Evolutionary conservation across 2,329 filamentous ascomycete species (phyloP).

Genomic region (Sporothrix euskadiensis): DNA sequence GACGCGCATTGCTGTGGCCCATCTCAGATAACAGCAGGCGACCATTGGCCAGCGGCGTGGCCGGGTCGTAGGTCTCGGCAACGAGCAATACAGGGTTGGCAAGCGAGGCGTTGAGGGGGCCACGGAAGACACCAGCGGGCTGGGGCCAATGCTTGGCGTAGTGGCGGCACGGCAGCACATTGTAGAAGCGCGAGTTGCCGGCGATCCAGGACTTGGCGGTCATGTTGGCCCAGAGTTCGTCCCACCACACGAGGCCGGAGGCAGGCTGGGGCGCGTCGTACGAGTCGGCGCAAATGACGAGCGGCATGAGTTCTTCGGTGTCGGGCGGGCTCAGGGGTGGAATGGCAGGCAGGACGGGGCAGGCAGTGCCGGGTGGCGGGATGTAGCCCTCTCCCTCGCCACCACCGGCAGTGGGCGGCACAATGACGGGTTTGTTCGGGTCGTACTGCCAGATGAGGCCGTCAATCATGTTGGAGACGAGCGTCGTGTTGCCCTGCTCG

Average conservation of each 20-base stretch:
- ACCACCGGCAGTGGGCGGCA: constrained; percentile 4
- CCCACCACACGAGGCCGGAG: constrained; percentile 49
- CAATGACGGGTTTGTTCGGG: constrained; percentile 35
- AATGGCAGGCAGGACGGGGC: background rate
- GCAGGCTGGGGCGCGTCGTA: constrained; percentile 47
- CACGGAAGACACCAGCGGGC: constrained; percentile 50
- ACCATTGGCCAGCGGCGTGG: constrained; percentile 52
- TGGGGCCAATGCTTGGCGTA: constrained; percentile 49
- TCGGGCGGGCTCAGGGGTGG: constrained; percentile 35
- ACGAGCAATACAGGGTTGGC: constrained; percentile 50
- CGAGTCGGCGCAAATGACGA: constrained; percentile 51
- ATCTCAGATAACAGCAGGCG: constrained; percentile 48
- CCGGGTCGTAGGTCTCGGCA: constrained; percentile 53
- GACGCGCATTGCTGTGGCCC: constrained; percentile 48
- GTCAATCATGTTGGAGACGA: constrained; percentile 45
- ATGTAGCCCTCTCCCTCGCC: background rate
- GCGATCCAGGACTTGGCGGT: constrained; percentile 48
- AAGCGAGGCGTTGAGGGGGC: constrained; percentile 48
- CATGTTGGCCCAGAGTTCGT: constrained; percentile 50
- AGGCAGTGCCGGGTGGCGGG: constrained; percentile 14
- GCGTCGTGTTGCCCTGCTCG: constrained; percentile 48
- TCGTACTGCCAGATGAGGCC: constrained; percentile 45
- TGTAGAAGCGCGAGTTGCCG: constrained; percentile 49
- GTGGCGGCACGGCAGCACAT: constrained; percentile 50
- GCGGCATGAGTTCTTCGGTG: constrained; percentile 43